Evolutionary conservation across 148 eudicot species (phyloP), one percentile per base, ranked within the genome.

Genomic region (Vaccinium myrtillus): DNA sequence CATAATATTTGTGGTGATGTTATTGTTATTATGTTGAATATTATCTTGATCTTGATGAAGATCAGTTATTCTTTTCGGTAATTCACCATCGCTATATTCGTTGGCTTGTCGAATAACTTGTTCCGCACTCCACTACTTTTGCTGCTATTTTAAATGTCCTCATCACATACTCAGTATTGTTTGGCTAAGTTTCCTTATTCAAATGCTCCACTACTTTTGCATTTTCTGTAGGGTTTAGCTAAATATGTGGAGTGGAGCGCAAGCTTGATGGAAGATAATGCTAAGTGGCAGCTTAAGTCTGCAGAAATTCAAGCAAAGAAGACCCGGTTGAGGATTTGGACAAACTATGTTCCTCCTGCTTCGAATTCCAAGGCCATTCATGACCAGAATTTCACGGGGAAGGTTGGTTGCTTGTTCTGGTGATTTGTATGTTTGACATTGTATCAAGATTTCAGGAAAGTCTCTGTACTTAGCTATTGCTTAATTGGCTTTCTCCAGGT

Each of bases 181-280:
- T 58, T 58, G 16, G 63, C 63, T 58, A 58, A 18, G 19, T 14
- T 55, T 55, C 59, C 21, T 14, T 56, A 19, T 16, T 56, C 6
- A 56, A 56, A 58, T 58, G 23, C n/a, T 18, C 1, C 11, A 6
- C 19, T n/a, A 48, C 1, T 27, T 30, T 5, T 25, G 39, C 11
- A n/a, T 83, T 59, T 39, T 9, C 11, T 88, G 36, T 71, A 95
- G 99, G 99, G 99, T 61, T 91, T 91, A 83, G 99, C 98, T 81
- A 94, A 94, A 87, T 95, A 89, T 89, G 96, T 94, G 78, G 98
- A 95, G 61, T 94, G 98, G 99, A 97, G 99, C 88, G 98, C 96
- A 85, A 95, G 88, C 83, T 36, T 88, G 90, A 75, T 95, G 92
- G 99, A 97, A 85, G 93, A 88, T 39, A 93, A 93, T 63, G 94